These are phyloP conservation scores for Hypoxylon subgilvum DNA, from an alignment of 495 filamentous ascomycete species.

Conservation along the genomic window DNA sequence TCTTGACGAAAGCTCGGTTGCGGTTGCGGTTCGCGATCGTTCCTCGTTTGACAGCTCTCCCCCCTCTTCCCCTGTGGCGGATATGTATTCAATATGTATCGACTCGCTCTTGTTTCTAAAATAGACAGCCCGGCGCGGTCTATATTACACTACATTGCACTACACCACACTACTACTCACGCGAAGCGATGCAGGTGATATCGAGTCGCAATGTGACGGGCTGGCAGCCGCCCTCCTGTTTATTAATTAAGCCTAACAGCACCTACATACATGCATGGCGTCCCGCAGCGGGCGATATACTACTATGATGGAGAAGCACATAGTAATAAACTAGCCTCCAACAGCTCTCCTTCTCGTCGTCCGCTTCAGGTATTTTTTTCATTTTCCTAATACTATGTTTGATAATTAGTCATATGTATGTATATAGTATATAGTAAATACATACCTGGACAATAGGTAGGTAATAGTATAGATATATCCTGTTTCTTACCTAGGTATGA, in stretches of 20 bases:
- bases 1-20: slow-evolving; percentile 16
- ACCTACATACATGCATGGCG: too few species aligned
- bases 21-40: slow-evolving; percentile 17
- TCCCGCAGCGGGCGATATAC: too few species aligned
- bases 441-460: not conserved
- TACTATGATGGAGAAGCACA: too few species aligned
- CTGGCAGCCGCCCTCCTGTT: slow-evolving; percentile 23
- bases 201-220: slow-evolving; percentile 30
- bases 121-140: slow-evolving; percentile 16
- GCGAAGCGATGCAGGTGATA: slow-evolving; percentile 41
- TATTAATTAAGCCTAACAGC: not conserved
- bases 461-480: slow-evolving; percentile 26
- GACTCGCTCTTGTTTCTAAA: slow-evolving; percentile 27
- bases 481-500: slow-evolving; percentile 31
- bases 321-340: too few species aligned
- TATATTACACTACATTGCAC: too few species aligned
- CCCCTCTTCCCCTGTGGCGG: not conserved
- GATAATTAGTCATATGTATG: not conserved
- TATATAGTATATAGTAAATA: not conserved
- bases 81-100: too few species aligned
- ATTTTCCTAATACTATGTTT: too few species aligned
- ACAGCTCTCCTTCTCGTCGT: too few species aligned
- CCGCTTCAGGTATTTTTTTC: too few species aligned
- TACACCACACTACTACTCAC: too few species aligned
- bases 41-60: slow-evolving; percentile 11